Base-by-base conservation (phyloP, 202 grass and related monocot genomes). In the Panicum virgatum region DNA sequence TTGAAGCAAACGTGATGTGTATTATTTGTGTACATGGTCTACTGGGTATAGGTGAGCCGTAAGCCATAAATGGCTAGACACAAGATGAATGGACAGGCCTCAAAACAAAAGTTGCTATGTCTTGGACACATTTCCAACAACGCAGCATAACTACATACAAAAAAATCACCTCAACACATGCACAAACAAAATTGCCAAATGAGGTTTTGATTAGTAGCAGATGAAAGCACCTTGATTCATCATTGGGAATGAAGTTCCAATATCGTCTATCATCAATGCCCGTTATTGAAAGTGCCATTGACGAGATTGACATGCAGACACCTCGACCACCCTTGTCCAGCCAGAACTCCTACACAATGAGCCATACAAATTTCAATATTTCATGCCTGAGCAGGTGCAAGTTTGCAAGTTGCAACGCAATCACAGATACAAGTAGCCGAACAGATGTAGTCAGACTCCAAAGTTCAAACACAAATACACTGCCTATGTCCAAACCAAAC, bases 241-340 rank as follows among this genome's bases (percentile, higher is more conserved):
- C 80, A 19, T 77, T 93, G 37, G 91, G 89, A 84, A 99, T 89
- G 70, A 86, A 92, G 59, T 94, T 96, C 96, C 96, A 99, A 73
- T 99, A 96, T 93, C 96, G 87, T 77, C 96, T 88, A 79, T 99
- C 96, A 74, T 91, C 91, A 79, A 99, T 99, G 76, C 96, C 96
- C 0, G 93, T 99, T 60, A 99, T 98, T 62, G 87, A 93, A 73
- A 99, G 88, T 20, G 83, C 87, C 75, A 86, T 96, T 20, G 92
- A 93, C 65, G 91, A 96, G 77, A 98, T 93, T 50, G 56, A 79
- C 90, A 98, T 89, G 71, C 83, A 99, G 57, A 88, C 72, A 77
- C 89, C 83, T 66, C 93, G 87, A 43, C 73, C 71, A 40, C 76
- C 87, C 84, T 99, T 99, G 32, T 99, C 96, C 42, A 99, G 87